Conservation (phyloP, 2,329 filamentous ascomycete species). For the Fusarium scirpi region DNA sequence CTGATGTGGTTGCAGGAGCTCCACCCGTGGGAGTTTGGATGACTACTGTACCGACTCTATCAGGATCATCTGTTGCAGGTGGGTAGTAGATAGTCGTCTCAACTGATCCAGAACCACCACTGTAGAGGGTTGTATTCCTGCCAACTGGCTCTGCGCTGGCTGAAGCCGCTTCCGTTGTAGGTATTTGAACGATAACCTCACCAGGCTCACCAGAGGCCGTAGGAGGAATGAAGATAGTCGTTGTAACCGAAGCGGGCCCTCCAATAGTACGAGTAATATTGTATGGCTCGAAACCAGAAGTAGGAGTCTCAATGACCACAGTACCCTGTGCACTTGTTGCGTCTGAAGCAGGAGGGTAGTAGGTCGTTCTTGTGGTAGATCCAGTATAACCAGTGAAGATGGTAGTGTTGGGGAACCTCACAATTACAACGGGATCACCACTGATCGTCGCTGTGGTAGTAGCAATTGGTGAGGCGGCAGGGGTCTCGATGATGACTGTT, state of each 20-base stretch:
- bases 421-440: background rate
- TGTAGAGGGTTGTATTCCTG: constrained; percentile 5
- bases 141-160: background rate
- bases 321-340: background rate
- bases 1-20: background rate
- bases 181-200: constrained; percentile 12
- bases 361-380: background rate
- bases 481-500: constrained; percentile 13
- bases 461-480: background rate
- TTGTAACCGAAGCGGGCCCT: constrained; percentile 2
- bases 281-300: background rate
- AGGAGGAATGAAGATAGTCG: constrained; percentile 10
- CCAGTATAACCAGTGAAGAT: background rate
- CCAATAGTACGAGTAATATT: constrained; percentile 7
- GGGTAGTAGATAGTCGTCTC: constrained; percentile 13
- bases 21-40: constrained; percentile 18
- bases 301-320: constrained; percentile 7
- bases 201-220: constrained; percentile 11
- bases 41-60: constrained; percentile 1
- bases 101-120: constrained; percentile 4
- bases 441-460: background rate
- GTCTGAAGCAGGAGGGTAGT: background rate
- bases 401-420: background rate
- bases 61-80: background rate
- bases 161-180: background rate